These are phyloP conservation scores for Citrullus amarus DNA, from an alignment of 306 rosid genomes.

Conservation along the genomic window DNA sequence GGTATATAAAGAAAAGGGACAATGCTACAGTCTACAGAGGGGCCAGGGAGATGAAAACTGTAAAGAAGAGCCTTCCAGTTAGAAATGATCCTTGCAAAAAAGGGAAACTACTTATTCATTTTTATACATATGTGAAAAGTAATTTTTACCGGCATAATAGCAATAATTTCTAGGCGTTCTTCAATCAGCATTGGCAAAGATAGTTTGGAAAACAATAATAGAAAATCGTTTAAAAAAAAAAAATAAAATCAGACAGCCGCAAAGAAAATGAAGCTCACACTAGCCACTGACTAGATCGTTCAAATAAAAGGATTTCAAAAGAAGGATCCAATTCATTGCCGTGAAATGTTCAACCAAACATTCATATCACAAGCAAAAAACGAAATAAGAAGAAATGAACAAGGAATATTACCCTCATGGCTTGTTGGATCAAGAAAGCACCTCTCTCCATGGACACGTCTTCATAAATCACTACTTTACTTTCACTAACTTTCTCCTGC, in stretches of 20 bases:
- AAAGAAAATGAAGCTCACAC: neutral
- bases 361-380: neutral
- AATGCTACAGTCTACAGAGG: no score
- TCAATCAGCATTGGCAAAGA: neutral
- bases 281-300: neutral
- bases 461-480: constrained; percentile 58
- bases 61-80: no score
- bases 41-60: no score
- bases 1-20: no score
- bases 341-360: neutral
- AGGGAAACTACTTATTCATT: no score
- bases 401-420: constrained; percentile 70
- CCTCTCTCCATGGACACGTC: constrained; percentile 96
- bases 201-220: neutral
- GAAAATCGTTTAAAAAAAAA: neutral
- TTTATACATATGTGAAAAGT: neutral
- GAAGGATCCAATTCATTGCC: neutral
- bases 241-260: neutral
- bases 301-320: neutral
- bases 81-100: no score
- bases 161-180: neutral
- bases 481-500: constrained; percentile 36
- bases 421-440: constrained; percentile 91
- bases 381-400: neutral
- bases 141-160: neutral